Base-by-base conservation (phyloP, 257 asterid species). In the Ligustrum vulgare region DNA sequence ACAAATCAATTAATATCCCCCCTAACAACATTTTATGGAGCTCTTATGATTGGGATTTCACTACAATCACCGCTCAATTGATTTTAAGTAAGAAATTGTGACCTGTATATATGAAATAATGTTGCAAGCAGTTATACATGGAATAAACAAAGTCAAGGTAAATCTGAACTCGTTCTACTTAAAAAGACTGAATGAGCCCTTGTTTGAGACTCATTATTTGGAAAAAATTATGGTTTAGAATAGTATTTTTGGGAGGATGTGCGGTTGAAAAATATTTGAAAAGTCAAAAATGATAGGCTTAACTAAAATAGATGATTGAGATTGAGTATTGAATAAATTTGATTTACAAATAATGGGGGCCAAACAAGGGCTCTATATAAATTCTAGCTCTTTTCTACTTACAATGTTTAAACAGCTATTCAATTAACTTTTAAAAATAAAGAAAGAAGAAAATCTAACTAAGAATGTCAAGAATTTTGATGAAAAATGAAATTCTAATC, bases 81-180 rank as follows among this genome's bases (percentile, higher is more conserved):
- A 83, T 94, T 94, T 68, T 62, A 94, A 81, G 87, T 94, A 94
- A 78, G 98, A 92, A n/a, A 80, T 94, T 94, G 79, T 94, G 98
- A 79, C 97, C 97, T 35, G 98, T 94, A 78, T 89, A 89, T 83
- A 92, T 92, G 92, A 88, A 92, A 81, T 94, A 92, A 81, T 94
- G 93, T 75, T 89, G 97, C 98, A 94, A 85, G 97, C 95, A 18
- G 89, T 85, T 98, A 94, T 94, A 89, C 98, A 98, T 94, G 97
- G 79, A 80, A 85, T 60, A 76, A 45, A 71, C 82, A 75, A 70
- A 74, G 71, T 80, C 84, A 71, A 73, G 4, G 66, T 75, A 76
- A 79, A 77, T 81, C 72, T 47, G 15, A 31, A 67, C 67, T 34
- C 13, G 43, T 23, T 51, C 71, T 37, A 71, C 34, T 77, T 20